phyloP scores from a whole-genome alignment of 305 asterid species.

The Fraxinus sp. region DNA sequence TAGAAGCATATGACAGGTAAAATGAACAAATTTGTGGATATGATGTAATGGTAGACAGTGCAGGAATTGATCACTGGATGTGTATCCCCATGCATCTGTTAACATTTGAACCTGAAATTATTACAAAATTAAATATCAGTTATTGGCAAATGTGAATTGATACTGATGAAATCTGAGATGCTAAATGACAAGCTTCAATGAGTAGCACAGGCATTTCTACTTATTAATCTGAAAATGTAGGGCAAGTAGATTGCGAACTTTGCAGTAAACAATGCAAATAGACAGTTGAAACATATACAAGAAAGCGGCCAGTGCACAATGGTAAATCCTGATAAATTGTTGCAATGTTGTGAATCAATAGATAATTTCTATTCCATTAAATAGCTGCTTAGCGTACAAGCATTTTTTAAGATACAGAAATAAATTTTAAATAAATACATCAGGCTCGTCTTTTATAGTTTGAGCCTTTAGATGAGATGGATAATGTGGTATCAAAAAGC shows the following conservation, averaged over 20 bases:
- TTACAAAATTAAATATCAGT: conserved; percentile 14
- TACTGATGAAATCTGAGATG: neutral
- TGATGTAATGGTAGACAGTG: conserved; percentile 96
- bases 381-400: neutral
- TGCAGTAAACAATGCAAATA: neutral
- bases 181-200: conserved; percentile 5
- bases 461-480: neutral
- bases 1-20: conserved; percentile 2
- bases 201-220: neutral
- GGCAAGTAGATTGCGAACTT: neutral
- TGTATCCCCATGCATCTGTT: conserved; percentile 86
- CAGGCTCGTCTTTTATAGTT: neutral
- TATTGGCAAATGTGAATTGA: neutral
- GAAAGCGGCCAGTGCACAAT: neutral
- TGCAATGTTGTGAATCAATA: neutral
- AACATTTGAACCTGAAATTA: conserved; percentile 83
- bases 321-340: neutral
- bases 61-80: conserved; percentile 69
- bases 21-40: conserved; percentile 52
- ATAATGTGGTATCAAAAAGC: neutral
- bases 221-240: neutral
- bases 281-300: neutral
- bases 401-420: neutral
- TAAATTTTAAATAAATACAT: neutral
- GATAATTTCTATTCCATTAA: neutral